Evolutionary conservation across 495 filamentous ascomycete species (phyloP), one percentile per base, ranked within the genome.

Genomic region (Penicillium daleae): DNA sequence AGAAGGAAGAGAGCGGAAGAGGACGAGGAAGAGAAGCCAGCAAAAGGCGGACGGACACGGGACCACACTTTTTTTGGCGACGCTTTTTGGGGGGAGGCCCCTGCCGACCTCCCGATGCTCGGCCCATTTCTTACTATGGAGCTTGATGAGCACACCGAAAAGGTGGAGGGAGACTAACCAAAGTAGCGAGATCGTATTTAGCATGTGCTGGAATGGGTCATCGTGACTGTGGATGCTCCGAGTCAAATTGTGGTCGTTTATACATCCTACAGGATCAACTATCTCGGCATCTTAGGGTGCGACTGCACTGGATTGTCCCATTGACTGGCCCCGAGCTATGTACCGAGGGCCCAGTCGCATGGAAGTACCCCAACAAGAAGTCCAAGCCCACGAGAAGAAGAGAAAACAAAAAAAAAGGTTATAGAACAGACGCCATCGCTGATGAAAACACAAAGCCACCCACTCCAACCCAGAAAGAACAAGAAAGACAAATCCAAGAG

Each of bases 381-480:
- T 9, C 24, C 48, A 26, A 26, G 1, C 29, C 29, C 22, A 62
- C 15, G 29, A 22, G 26, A 29, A 33, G 26, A 24, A 48, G 26
- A 56, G 31, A 33, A 7, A 29, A 40, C 3, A 32, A 59, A 15
- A 29, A 15, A 52, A n/a, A 21, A 52, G 49, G 48, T 48, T 48
- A 33, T 31, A 59, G 55, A 59, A 59, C 58, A 63, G 75, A 77
- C 76, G 69, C 76, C 74, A 52, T 69, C 76, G 76, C 76, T 78
- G 65, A 74, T 72, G 63, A 66, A 66, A 40, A 56, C 31, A 59
- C 15, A 66, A 66, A 67, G 64, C 51, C 59, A 56, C 60, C 24
- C 57, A 57, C 55, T 15, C 46, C 46, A 42, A 54, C 24, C 54
- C 42, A 61, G 56, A 49, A 31, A 31, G 31, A 63, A 22, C 35